phyloP scores from a whole-genome alignment of 208 protist genomes.

The Giardia duodenalis region DNA sequence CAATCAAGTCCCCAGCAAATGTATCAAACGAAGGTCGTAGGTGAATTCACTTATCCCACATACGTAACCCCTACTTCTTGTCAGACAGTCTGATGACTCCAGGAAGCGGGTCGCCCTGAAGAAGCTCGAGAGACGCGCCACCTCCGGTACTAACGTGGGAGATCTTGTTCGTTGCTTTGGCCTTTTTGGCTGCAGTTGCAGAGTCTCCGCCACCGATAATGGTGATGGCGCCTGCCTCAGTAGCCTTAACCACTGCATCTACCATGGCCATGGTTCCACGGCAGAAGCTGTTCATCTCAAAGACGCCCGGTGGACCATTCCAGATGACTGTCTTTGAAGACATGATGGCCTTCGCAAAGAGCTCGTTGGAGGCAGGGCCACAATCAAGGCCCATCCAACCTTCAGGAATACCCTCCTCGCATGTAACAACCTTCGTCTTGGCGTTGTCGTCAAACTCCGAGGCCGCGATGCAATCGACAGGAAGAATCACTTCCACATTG shows the following conservation, averaged over 20 bases:
- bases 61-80: slow-evolving; percentile 31
- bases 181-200: slow-evolving; percentile 70
- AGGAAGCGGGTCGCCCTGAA: slow-evolving; percentile 71
- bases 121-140: slow-evolving; percentile 90
- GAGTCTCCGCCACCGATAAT: slow-evolving; percentile 89
- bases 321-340: slow-evolving; percentile 38
- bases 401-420: slow-evolving; percentile 55
- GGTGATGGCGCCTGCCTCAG: slow-evolving; percentile 56
- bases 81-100: slow-evolving; percentile 48
- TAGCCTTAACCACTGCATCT: slow-evolving; percentile 54
- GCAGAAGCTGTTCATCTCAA: slow-evolving; percentile 82
- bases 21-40: no score
- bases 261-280: slow-evolving; percentile 60
- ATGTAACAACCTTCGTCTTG: slow-evolving; percentile 38
- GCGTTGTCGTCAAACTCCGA: slow-evolving; percentile 64
- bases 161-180: slow-evolving; percentile 66
- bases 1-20: no score
- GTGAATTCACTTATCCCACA: no score
- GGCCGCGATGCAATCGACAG: slow-evolving; percentile 80
- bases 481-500: slow-evolving; percentile 80
- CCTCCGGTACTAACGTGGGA: slow-evolving; percentile 92
- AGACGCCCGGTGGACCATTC: slow-evolving; percentile 64
- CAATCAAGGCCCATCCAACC: slow-evolving; percentile 78
- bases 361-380: slow-evolving; percentile 66
- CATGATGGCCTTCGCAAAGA: slow-evolving; percentile 49